Conservation (phyloP, 148 eudicot species). For the Fagopyrum homotropicum region DNA sequence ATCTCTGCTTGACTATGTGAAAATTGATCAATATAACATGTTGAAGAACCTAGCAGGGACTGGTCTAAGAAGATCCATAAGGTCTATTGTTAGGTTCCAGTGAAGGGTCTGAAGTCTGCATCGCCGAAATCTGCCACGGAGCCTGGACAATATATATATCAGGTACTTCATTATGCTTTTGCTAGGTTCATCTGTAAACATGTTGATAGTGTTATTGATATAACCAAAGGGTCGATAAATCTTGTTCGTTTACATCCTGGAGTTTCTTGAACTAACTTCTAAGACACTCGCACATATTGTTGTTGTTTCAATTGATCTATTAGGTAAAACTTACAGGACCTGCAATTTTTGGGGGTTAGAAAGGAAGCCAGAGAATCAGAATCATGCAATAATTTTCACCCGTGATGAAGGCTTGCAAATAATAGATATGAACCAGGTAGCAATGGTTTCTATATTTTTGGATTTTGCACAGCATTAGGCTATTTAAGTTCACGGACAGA, state of each 20-base stretch:
- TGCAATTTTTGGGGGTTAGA: constrained; percentile 6
- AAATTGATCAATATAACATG: not conserved
- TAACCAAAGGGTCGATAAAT: not conserved
- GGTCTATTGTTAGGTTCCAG: constrained; percentile 77
- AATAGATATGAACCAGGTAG: constrained; percentile 18
- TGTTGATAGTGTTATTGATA: not conserved
- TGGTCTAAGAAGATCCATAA: constrained; percentile 49
- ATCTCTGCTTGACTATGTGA: not conserved
- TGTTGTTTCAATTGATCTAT: constrained; percentile 4
- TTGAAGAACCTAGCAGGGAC: constrained; percentile 55
- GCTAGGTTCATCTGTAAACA: not conserved
- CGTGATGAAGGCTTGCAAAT: constrained; percentile 16
- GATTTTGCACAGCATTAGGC: not conserved
- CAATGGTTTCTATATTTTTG: not conserved
- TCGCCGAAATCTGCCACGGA: constrained; percentile 74
- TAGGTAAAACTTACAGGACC: constrained; percentile 14
- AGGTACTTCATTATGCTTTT: constrained; percentile 32
- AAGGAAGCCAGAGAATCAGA: constrained; percentile 19
- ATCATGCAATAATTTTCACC: constrained; percentile 17
- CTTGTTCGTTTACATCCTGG: not conserved
- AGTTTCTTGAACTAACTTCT: not conserved
- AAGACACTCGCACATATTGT: not conserved
- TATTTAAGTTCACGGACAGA: not conserved
- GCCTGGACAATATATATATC: constrained; percentile 71
- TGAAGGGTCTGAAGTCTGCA: constrained; percentile 41